A percentile compares a stretch with the other conserved stretches of the same genome.
These are phyloP conservation scores for Naganishia antarctica DNA, from an alignment of 768 basidiomycete genomes.

Conservation along the genomic window DNA sequence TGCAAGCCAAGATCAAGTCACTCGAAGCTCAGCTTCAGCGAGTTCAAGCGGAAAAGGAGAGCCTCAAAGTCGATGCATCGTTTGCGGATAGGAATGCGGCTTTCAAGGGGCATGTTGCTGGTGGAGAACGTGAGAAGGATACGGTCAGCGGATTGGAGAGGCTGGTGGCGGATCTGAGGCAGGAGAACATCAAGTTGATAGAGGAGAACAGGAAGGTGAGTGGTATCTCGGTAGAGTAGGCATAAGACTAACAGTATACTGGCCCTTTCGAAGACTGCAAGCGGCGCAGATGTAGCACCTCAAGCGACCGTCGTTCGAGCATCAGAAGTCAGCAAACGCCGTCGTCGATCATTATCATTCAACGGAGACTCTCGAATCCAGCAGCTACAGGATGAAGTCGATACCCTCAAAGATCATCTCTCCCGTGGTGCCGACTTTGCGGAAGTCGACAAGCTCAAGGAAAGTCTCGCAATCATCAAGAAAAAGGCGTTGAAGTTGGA, in stretches of 20 bases:
- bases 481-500: slow-evolving; percentile 41
- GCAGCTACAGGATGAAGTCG: slow-evolving; percentile 35
- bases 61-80: slow-evolving; percentile 28
- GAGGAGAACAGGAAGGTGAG: slow-evolving; percentile 26
- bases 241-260: neutral
- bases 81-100: slow-evolving; percentile 19
- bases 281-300: neutral
- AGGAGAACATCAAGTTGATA: slow-evolving; percentile 35
- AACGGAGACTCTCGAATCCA: slow-evolving; percentile 30
- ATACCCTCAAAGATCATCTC: slow-evolving; percentile 29
- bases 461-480: slow-evolving; percentile 34
- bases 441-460: slow-evolving; percentile 37
- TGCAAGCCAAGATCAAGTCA: slow-evolving; percentile 32
- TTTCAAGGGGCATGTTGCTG: neutral
- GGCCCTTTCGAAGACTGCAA: neutral
- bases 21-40: slow-evolving; percentile 32
- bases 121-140: slow-evolving; percentile 30
- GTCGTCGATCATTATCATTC: slow-evolving; percentile 25
- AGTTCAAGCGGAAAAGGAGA: slow-evolving; percentile 35
- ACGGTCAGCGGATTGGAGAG: slow-evolving; percentile 35
- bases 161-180: slow-evolving; percentile 29
- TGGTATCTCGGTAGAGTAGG: neutral
- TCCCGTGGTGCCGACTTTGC: slow-evolving; percentile 29
- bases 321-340: slow-evolving; percentile 15
- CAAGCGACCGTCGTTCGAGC: neutral